Evolutionary conservation across 345 rosid genomes (phyloP).

Genomic region (Salix koriyanagi): DNA sequence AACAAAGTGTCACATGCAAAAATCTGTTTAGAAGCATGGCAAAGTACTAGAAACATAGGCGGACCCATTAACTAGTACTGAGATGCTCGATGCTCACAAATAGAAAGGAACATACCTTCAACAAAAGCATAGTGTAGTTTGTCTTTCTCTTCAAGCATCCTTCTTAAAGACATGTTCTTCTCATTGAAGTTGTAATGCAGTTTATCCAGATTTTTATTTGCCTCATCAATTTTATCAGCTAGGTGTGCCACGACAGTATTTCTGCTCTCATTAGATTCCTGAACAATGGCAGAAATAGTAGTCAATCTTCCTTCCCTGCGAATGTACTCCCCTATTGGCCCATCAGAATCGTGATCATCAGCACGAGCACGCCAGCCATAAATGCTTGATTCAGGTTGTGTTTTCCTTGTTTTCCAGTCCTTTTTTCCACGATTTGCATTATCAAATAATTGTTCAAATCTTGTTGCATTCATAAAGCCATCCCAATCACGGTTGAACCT

Average conservation of each 20-base stretch:
- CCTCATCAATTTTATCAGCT: slow-evolving; percentile 48
- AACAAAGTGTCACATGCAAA: background rate
- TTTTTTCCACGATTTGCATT: slow-evolving; percentile 38
- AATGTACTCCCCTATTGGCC: slow-evolving; percentile 65
- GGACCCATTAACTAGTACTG: background rate
- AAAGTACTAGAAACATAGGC: background rate
- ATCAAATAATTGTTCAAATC: slow-evolving; percentile 65
- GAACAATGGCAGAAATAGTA: slow-evolving; percentile 47
- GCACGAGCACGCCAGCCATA: slow-evolving; percentile 86
- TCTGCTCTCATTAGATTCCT: slow-evolving; percentile 41
- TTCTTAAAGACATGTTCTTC: slow-evolving; percentile 51
- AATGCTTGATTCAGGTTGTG: slow-evolving; percentile 28
- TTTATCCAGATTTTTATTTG: slow-evolving; percentile 54
- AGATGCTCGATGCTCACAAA: background rate
- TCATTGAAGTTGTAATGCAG: slow-evolving; percentile 52
- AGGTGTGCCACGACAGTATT: slow-evolving; percentile 46
- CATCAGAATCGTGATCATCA: slow-evolving; percentile 54
- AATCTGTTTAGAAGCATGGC: background rate
- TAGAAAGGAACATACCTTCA: slow-evolving; percentile 44
- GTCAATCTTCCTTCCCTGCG: slow-evolving; percentile 53
- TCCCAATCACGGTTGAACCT: slow-evolving; percentile 57
- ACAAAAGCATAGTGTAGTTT: slow-evolving; percentile 52
- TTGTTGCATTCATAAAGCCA: slow-evolving; percentile 51
- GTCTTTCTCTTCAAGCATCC: slow-evolving; percentile 74
- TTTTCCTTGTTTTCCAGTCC: slow-evolving; percentile 47